phyloP scores from a whole-genome alignment of 192 early-diverging fungal species.

The Coemansia reversa region DNA sequence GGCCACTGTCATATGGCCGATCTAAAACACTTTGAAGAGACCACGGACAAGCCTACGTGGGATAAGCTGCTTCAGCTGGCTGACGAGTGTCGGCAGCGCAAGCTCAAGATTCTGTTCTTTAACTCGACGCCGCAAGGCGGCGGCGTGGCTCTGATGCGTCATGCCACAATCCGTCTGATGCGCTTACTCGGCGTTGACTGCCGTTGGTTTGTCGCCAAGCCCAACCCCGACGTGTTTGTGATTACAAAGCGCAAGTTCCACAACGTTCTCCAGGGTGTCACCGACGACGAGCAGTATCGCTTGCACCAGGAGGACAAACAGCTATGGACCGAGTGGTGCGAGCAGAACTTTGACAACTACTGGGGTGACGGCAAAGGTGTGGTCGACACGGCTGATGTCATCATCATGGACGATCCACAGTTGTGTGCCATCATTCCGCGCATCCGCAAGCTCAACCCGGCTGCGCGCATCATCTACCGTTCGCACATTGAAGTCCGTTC shows the following conservation, averaged over 20 bases:
- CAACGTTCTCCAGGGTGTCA: conserved; percentile 84
- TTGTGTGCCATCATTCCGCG: conserved; percentile 76
- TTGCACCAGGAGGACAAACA: conserved; percentile 62
- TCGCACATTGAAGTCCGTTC: conserved; percentile 82
- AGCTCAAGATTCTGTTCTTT: conserved; percentile 69
- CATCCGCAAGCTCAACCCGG: conserved; percentile 69
- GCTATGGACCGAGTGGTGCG: conserved; percentile 61
- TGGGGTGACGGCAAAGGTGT: conserved; percentile 71
- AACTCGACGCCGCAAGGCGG: conserved; percentile 85
- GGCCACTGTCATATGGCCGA: conserved; percentile 67
- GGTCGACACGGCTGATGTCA: conserved; percentile 69
- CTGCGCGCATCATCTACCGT: conserved; percentile 72
- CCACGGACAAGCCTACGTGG: conserved; percentile 69
- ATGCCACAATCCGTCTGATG: conserved; percentile 73
- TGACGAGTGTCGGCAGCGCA: conserved; percentile 56
- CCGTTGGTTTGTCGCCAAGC: conserved; percentile 77
- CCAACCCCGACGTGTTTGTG: conserved; percentile 82
- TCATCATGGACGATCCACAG: conserved; percentile 87
- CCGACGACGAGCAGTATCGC: conserved; percentile 56
- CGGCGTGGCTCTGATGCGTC: conserved; percentile 87
- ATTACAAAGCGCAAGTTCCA: conserved; percentile 89
- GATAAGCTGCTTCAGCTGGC: conserved; percentile 59
- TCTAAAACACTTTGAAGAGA: conserved; percentile 62
- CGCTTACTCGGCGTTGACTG: conserved; percentile 64
- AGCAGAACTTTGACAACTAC: conserved; percentile 70